These are phyloP conservation scores for Ambrosiella xylebori DNA, from an alignment of 2,329 filamentous ascomycete species.

Conservation along the genomic window DNA sequence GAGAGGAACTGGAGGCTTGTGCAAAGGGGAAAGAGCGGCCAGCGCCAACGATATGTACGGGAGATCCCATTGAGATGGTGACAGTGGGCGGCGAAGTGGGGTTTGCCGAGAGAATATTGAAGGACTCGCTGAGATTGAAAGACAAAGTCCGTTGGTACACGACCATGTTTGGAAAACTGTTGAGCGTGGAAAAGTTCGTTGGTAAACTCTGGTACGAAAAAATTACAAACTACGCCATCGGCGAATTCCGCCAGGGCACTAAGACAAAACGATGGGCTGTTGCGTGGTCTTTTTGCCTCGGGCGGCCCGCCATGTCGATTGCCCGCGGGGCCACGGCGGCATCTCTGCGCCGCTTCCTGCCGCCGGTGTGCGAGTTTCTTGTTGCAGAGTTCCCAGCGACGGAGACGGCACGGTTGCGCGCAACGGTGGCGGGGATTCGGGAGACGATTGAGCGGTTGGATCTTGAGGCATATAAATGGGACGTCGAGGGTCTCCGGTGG, in stretches of 20 bases:
- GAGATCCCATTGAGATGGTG: conserved; percentile 72
- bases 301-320: conserved; percentile 39
- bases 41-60: conserved; percentile 59
- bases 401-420: conserved; percentile 23
- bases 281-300: conserved; percentile 64
- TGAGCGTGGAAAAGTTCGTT: conserved; percentile 47
- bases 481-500: conserved; percentile 34
- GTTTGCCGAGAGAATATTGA: conserved; percentile 55
- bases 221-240: conserved; percentile 64
- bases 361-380: conserved; percentile 24
- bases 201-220: conserved; percentile 36
- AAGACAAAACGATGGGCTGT: conserved; percentile 76
- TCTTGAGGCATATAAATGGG: conserved; percentile 47
- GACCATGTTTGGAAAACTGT: conserved; percentile 71
- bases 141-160: conserved; percentile 70
- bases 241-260: conserved; percentile 58
- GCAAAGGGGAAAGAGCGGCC: conserved; percentile 48
- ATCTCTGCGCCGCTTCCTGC: conserved; percentile 27
- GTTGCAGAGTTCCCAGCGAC: conserved; percentile 28
- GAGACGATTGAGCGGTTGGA: conserved; percentile 37
- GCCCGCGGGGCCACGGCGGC: conserved; percentile 27
- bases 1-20: conserved; percentile 47
- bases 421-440: conserved; percentile 22
- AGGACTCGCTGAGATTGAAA: conserved; percentile 45
- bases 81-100: conserved; percentile 58